phyloP scores from a whole-genome alignment of 495 filamentous ascomycete species.

The Xylaria telfairii region DNA sequence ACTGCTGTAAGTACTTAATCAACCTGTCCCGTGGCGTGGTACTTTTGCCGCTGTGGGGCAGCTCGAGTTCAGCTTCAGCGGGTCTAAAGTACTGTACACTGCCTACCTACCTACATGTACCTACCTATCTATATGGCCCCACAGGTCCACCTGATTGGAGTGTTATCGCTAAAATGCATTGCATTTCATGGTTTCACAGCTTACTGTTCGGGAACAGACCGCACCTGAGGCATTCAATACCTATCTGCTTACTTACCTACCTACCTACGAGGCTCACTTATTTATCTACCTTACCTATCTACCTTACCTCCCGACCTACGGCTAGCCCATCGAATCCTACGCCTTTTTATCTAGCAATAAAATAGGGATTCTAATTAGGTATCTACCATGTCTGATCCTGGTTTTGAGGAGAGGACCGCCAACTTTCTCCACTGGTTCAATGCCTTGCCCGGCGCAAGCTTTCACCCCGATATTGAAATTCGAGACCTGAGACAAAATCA shows the following conservation, averaged over 20 bases:
- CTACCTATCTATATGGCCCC: neutral
- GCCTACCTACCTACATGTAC: neutral
- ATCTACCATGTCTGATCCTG: slow-evolving; percentile 34
- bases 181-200: no score
- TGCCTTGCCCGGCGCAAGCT: slow-evolving; percentile 51
- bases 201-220: slow-evolving; percentile 3
- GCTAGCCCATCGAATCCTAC: neutral
- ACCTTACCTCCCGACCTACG: no score
- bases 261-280: neutral
- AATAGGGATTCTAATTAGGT: neutral
- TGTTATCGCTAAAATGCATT: slow-evolving; percentile 2
- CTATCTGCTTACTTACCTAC: no score
- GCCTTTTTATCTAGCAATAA: neutral
- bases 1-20: no score
- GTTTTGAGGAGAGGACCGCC: slow-evolving; percentile 43
- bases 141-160: neutral
- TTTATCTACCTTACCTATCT: no score
- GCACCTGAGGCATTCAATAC: no score
- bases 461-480: slow-evolving; percentile 51
- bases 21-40: no score
- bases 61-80: no score
- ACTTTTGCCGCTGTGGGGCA: no score
- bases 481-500: slow-evolving; percentile 46
- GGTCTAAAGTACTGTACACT: no score
- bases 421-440: slow-evolving; percentile 54